Percentiles rank a stretch among this genome's conserved stretches.
Evolutionary conservation across 163 green algal genomes (phyloP).

Genomic region (Coccomyxa subellipsoidea): DNA sequence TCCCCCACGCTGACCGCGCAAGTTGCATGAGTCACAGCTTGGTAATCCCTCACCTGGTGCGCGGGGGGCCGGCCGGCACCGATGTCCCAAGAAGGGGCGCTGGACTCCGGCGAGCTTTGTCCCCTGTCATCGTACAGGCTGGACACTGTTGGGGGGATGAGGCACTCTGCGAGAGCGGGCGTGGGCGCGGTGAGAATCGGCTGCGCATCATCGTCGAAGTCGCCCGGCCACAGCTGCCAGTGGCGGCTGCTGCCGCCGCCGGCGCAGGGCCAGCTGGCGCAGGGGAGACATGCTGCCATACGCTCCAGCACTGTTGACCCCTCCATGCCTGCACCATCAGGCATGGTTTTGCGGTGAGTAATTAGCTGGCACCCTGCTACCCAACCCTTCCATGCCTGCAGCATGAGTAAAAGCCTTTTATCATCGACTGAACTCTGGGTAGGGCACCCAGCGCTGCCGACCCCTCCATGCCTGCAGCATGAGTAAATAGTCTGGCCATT

Average conservation of each 20-base stretch:
- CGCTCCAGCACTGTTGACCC: neutral
- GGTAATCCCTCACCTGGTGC: neutral
- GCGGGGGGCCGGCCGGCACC: no score
- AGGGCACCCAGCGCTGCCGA: no score
- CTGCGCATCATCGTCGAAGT: conserved; percentile 4
- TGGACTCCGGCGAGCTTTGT: neutral
- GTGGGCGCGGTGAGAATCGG: neutral
- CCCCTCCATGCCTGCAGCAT: no score
- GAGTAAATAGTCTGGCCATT: no score
- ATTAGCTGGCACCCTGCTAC: no score
- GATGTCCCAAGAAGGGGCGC: neutral
- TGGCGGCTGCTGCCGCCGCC: neutral
- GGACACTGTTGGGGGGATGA: neutral
- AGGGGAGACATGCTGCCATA: neutral
- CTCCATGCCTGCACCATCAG: neutral
- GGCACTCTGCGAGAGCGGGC: neutral
- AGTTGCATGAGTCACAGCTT: no score
- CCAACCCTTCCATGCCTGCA: no score
- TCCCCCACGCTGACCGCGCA: no score
- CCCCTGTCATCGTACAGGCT: neutral
- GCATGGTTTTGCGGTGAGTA: no score
- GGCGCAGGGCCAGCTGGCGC: neutral
- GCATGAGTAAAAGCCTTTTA: no score
- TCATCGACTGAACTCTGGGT: no score
- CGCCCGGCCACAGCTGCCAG: conserved; percentile 4